Base-by-base conservation (phyloP, 1,284 basidiomycete genomes). In the Golubevia pallescens region DNA sequence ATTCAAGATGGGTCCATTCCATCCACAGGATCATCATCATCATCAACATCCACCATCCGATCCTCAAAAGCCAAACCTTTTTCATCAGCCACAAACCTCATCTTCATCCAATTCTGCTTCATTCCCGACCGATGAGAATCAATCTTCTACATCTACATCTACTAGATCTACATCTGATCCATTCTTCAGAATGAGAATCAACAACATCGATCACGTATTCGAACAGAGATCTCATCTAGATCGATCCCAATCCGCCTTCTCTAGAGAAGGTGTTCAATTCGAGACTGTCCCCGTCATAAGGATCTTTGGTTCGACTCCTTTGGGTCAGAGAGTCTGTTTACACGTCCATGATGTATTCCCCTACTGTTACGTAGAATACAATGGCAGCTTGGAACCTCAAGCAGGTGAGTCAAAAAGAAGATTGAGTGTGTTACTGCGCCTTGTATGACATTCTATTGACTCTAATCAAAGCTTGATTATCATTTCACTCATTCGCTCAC, bases 241-340 rank as follows among this genome's bases (percentile, higher is more conserved):
- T 60, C 65, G 77, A n/a, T 68, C 73, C 0, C 63, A 69, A 56
- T 77, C 74, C 19, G 69, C 78, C 2, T 81, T 81, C 73, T 38
- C 34, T 5, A 38, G 10, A 38, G 34, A 38, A 38, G 34, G 34
- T 38, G 34, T 38, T 38, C 34, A 38, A 38, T 38, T 38, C 3
- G n/a, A n/a, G n/a, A n/a, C n/a, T n/a, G n/a, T n/a, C n/a, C 95
- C 95, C 13, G 89, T 95, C 2, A 88, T 98, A 61, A 89, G 94
- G 61, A 91, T 97, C 63, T 98, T 92, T 86, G 96, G 96, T 16
- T 88, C 91, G 16, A 93, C 93, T 0, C 92, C 93, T 0, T 85
- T 87, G 0, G 92, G 93, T 2, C 88, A 90, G 81, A 92, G 92
- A 78, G 90, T 93, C 48, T 96, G 94, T 81, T 88, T 94, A 8